Evolutionary conservation across 1,284 basidiomycete species (phyloP), one percentile per base, ranked within the genome.

Genomic region (Mycena sp.): DNA sequence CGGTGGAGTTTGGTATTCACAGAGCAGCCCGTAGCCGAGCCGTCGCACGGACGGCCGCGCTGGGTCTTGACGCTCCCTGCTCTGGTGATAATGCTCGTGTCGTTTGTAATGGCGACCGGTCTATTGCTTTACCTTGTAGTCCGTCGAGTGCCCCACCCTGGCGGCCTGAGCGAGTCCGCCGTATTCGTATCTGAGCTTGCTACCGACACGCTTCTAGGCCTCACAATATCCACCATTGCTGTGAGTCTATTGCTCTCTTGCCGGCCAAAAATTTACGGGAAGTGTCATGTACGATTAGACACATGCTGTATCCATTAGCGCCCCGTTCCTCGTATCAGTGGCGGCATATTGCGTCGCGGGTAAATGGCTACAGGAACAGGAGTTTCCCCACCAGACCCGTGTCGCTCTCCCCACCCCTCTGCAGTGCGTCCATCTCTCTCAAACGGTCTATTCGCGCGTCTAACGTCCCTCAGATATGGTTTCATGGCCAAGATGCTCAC

Each of bases 351-450:
- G 61, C 14, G 65, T 67, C 12, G 65, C 65, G 14, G 61, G 58
- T n/a, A 67, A 46, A 32, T 67, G 65, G 65, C 52, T 67, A 19
- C 7, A 29, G 23, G 65, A 67, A 38, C 65, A 67, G 30, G 44
- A 60, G n/a, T 60, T 58, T 37, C 61, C 65, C 6, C 37, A 26
- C 14, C 52, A 44, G 16, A 38, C 57, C 37, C 65, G 58, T 26
- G 30, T 28, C 7, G 57, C 58, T 7, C 43, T 57, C 25, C 65
- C 65, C 14, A 67, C 57, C 7, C 65, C 65, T 19, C 57, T 67
- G 30, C 65, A 67, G 64, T 63, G 25, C 26, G 60, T 21, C 32
- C 45, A 10, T 16, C 23, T 17, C 25, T 9, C 16, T 28, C 10
- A 3, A n/a, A n/a, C n/a, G n/a, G n/a, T n/a, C 43, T 9, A 11